These are phyloP conservation scores for Xylaria sp. DNA, from an alignment of 2,329 filamentous ascomycete genomes.

Conservation along the genomic window DNA sequence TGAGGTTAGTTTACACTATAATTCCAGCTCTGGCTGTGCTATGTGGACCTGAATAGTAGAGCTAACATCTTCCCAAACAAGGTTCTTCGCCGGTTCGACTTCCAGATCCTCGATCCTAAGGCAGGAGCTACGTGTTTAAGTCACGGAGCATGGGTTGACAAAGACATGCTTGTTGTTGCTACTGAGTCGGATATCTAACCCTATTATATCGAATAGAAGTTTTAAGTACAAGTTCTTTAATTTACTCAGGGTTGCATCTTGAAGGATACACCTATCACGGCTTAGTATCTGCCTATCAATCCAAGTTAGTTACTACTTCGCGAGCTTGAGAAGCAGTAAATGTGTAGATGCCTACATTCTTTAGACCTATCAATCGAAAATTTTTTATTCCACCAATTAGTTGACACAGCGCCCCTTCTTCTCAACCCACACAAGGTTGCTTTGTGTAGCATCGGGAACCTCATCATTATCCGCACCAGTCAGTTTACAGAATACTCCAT, in stretches of 20 bases:
- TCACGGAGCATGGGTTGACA: slow-evolving; percentile 42
- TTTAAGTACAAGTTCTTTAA: no score
- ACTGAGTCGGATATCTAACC: slow-evolving; percentile 36
- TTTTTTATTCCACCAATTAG: slow-evolving; percentile 38
- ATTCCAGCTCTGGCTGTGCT: background rate
- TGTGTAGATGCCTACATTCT: background rate
- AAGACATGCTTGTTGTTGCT: slow-evolving; percentile 41
- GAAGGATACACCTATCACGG: no score
- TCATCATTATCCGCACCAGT: slow-evolving; percentile 29
- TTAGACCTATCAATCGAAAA: slow-evolving; percentile 6
- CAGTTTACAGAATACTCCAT: slow-evolving; percentile 3
- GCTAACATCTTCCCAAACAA: slow-evolving; percentile 18
- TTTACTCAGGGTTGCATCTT: no score
- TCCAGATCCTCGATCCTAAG: slow-evolving; percentile 45
- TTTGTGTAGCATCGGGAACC: slow-evolving; percentile 9
- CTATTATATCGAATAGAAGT: no score
- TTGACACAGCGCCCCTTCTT: slow-evolving; percentile 30
- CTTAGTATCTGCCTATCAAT: no score
- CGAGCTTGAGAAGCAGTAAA: no score
- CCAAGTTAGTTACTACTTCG: no score
- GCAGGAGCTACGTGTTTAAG: slow-evolving; percentile 35
- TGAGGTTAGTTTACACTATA: slow-evolving; percentile 49
- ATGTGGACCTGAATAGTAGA: background rate
- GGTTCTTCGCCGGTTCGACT: slow-evolving; percentile 46
- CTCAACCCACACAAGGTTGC: slow-evolving; percentile 19